A percentile compares a stretch with the other conserved stretches of the same genome.
These are phyloP conservation scores for Solanum pinnatisectum DNA, from an alignment of 257 asterid species.

Conservation along the genomic window DNA sequence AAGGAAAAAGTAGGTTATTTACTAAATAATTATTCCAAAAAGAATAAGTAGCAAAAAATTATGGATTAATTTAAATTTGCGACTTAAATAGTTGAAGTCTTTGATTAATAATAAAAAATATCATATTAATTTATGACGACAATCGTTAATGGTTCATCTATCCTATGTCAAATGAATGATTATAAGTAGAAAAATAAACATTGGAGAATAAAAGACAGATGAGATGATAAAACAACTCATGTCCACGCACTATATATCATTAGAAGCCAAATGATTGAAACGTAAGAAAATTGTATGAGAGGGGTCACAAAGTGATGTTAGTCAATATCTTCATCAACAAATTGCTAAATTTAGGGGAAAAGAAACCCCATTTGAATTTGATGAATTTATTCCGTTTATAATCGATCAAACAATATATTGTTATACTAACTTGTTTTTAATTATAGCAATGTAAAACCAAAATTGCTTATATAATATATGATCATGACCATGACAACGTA, in stretches of 20 bases:
- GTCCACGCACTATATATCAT: background rate
- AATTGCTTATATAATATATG: background rate
- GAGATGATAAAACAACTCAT: background rate
- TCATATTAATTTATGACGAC: background rate
- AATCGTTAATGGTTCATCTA: background rate
- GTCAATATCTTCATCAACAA: background rate
- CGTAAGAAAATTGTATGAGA: background rate
- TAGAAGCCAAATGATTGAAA: background rate
- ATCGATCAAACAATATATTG: background rate
- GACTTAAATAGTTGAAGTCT: background rate
- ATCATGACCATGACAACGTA: background rate
- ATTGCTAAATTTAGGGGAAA: background rate
- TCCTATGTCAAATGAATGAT: background rate
- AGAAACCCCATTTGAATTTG: background rate
- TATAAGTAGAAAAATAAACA: background rate
- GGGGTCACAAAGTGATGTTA: background rate
- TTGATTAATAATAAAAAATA: background rate
- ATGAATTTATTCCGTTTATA: background rate
- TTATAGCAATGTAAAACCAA: background rate
- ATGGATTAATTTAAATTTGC: background rate
- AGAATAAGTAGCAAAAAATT: background rate
- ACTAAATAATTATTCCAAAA: background rate
- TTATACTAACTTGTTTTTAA: background rate
- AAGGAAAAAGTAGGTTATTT: background rate
- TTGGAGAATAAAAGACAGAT: background rate